A percentile compares a stretch with the other conserved stretches of the same genome.
These are phyloP conservation scores for Acacia acuminata DNA, from an alignment of 306 rosid genomes.

Conservation along the genomic window DNA sequence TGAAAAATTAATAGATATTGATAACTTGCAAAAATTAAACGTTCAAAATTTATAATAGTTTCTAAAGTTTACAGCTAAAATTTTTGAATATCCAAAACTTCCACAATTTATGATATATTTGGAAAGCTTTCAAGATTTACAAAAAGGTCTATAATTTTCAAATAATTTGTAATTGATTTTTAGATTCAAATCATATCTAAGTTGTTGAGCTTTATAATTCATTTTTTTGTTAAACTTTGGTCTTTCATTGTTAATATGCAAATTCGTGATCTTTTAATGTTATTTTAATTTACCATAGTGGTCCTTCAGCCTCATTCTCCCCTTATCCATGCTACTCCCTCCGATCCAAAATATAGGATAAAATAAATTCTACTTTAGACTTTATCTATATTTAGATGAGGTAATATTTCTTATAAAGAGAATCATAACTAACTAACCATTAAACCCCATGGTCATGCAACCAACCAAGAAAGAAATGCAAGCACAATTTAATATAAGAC, in stretches of 20 bases:
- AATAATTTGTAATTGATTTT: not conserved
- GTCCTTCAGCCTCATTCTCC: not conserved
- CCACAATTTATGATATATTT: too few species aligned
- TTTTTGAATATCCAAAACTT: not conserved
- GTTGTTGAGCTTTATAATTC: too few species aligned
- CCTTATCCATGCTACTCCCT: not conserved
- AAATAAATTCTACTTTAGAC: too few species aligned
- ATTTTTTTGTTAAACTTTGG: not conserved
- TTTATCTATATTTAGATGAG: too few species aligned
- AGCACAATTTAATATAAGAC: not conserved
- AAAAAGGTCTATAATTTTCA: not conserved
- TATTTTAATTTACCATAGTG: not conserved
- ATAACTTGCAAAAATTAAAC: not conserved
- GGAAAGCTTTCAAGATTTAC: not conserved
- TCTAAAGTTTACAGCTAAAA: not conserved
- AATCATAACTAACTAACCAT: too few species aligned
- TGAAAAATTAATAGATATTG: not conserved
- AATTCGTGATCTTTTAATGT: not conserved
- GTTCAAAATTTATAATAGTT: not conserved
- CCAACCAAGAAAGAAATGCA: too few species aligned
- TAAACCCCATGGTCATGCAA: too few species aligned
- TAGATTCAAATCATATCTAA: not conserved
- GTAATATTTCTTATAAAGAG: not conserved
- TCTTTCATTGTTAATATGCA: not conserved
- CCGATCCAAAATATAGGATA: too few species aligned